A percentile compares a stretch with the other conserved stretches of the same genome.
Evolutionary conservation across 306 rosid genomes (phyloP).

Genomic region (Cucumis cinereus): DNA sequence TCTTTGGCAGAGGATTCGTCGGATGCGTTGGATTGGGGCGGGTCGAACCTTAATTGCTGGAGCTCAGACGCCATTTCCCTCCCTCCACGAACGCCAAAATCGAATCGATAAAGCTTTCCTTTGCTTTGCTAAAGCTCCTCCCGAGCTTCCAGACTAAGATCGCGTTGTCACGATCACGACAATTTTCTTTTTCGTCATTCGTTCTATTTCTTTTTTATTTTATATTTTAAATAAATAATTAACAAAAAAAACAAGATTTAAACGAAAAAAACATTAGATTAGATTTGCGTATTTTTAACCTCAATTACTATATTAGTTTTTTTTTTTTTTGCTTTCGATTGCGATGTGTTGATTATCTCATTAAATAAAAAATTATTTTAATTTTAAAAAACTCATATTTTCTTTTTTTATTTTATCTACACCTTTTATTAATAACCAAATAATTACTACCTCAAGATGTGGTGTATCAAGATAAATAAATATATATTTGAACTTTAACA

Average conservation of each 20-base stretch:
- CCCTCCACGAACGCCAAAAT: background rate
- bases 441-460: too few species aligned
- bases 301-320: too few species aligned
- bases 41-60: slow-evolving; percentile 39
- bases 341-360: background rate
- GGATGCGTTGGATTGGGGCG: slow-evolving; percentile 15
- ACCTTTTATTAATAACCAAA: too few species aligned
- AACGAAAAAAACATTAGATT: too few species aligned
- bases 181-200: background rate
- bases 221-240: background rate
- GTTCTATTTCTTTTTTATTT: background rate
- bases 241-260: too few species aligned
- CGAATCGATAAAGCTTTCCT: background rate
- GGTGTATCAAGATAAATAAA: too few species aligned
- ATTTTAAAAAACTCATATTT: too few species aligned
- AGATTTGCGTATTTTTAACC: background rate
- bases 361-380: background rate
- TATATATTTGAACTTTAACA: too few species aligned
- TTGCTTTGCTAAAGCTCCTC: background rate
- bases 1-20: slow-evolving; percentile 16
- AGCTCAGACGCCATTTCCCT: slow-evolving; percentile 50
- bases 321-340: background rate
- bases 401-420: too few species aligned
- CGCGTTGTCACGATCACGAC: background rate
- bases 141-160: background rate